Percentiles rank a stretch among this genome's conserved stretches.
Conservation (phyloP, 208 protist species). For the Plasmodiophora brassicae region DNA sequence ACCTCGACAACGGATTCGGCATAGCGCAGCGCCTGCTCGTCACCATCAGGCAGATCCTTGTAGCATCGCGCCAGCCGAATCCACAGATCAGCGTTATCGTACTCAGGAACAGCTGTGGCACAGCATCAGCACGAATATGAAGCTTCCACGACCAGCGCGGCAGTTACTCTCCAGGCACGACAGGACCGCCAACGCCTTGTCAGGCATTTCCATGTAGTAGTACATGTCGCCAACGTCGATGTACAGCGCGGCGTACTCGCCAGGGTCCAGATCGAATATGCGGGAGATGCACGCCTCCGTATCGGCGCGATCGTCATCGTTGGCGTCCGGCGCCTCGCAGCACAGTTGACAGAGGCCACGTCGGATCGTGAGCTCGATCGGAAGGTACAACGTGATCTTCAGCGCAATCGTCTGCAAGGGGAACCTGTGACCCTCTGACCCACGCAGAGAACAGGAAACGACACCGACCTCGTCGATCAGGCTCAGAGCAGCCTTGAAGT, state of each 20-base stretch:
- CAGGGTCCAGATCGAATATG: background rate
- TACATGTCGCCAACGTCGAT: background rate
- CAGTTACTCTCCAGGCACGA: background rate
- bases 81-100: slow-evolving; percentile 19
- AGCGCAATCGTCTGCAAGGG: background rate
- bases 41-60: slow-evolving; percentile 2
- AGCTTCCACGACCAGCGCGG: background rate
- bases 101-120: background rate
- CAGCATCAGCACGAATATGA: background rate
- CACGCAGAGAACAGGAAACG: background rate
- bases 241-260: background rate
- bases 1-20: background rate
- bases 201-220: background rate
- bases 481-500: background rate
- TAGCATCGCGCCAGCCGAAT: slow-evolving; percentile 15
- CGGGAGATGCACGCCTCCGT: background rate
- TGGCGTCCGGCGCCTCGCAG: background rate
- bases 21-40: background rate
- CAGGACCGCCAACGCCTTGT: background rate
- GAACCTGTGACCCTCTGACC: background rate
- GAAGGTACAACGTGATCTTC: background rate
- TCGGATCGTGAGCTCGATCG: background rate
- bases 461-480: background rate
- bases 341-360: background rate
- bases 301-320: background rate